Percentiles rank a stretch among this genome's conserved stretches.
phyloP scores from a whole-genome alignment of 306 rosid genomes.

The Trifolium fragiferum region DNA sequence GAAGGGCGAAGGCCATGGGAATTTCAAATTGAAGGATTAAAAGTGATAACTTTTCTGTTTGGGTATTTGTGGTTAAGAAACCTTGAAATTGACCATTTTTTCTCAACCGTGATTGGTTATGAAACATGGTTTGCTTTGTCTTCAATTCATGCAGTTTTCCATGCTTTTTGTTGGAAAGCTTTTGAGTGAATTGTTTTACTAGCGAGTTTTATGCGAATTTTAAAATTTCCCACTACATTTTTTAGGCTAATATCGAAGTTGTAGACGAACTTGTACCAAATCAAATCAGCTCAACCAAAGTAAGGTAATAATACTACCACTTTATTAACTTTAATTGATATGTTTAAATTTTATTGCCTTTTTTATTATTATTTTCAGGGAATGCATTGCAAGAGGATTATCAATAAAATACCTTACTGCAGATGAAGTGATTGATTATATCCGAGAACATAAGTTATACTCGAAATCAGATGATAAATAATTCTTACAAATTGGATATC shows the following conservation, averaged over 20 bases:
- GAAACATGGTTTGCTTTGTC: neutral
- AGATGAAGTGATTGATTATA: conserved; percentile 81
- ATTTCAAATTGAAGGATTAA: conserved; percentile 23
- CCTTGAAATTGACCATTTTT: too few species aligned
- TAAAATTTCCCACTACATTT: conserved; percentile 19
- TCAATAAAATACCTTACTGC: conserved; percentile 77
- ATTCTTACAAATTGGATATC: neutral
- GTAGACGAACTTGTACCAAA: conserved; percentile 83
- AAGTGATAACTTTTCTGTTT: neutral
- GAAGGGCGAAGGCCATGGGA: neutral
- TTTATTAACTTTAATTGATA: conserved; percentile 5
- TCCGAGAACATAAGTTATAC: conserved; percentile 58
- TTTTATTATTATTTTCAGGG: conserved; percentile 54
- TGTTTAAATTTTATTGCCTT: neutral
- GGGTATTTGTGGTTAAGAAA: neutral
- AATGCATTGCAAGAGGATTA: conserved; percentile 83
- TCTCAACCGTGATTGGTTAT: too few species aligned
- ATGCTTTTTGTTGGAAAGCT: neutral
- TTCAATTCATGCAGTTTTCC: conserved; percentile 7
- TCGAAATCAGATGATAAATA: conserved; percentile 49
- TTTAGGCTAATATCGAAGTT: conserved; percentile 70
- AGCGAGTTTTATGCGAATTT: neutral
- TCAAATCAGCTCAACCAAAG: conserved; percentile 84
- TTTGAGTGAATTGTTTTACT: too few species aligned
- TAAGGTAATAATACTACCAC: conserved; percentile 45